phyloP scores from a whole-genome alignment of 768 basidiomycete genomes.

The Nidularia sp. region DNA sequence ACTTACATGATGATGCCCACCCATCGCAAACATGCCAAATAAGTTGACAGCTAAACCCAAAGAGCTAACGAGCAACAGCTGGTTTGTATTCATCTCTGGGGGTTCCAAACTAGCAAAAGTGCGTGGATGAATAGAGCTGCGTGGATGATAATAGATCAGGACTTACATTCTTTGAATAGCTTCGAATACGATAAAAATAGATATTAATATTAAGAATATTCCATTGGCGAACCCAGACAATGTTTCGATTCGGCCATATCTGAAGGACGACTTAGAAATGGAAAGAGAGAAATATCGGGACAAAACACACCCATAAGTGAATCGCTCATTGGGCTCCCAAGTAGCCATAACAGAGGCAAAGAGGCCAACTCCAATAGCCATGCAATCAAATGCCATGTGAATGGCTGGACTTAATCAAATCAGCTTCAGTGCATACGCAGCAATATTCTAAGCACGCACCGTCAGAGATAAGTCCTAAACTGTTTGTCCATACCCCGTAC shows the following conservation, averaged over 20 bases:
- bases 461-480: slow-evolving; percentile 93
- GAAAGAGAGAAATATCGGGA: not conserved
- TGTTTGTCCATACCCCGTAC: slow-evolving; percentile 97
- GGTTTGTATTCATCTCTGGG: slow-evolving; percentile 96
- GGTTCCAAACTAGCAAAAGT: slow-evolving; percentile 65
- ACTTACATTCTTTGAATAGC: slow-evolving; percentile 89
- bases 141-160: not conserved
- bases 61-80: slow-evolving; percentile 84
- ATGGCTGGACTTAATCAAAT: slow-evolving; percentile 60
- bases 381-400: slow-evolving; percentile 99
- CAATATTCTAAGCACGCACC: slow-evolving; percentile 40
- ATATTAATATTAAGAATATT: slow-evolving; percentile 89
- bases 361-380: slow-evolving; percentile 93
- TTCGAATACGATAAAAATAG: slow-evolving; percentile 97
- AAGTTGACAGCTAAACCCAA: slow-evolving; percentile 91
- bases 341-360: slow-evolving; percentile 97
- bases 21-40: slow-evolving; percentile 99
- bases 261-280: slow-evolving; percentile 18
- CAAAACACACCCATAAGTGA: slow-evolving; percentile 83
- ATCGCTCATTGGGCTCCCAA: slow-evolving; percentile 92
- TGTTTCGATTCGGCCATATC: slow-evolving; percentile 95
- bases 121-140: not conserved
- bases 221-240: slow-evolving; percentile 98
- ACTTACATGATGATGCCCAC: slow-evolving; percentile 84
- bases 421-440: not conserved